A percentile compares a stretch with the other conserved stretches of the same genome.
phyloP scores from a whole-genome alignment of 2,329 filamentous ascomycete genomes.

The Trichoderma afroharzianum region DNA sequence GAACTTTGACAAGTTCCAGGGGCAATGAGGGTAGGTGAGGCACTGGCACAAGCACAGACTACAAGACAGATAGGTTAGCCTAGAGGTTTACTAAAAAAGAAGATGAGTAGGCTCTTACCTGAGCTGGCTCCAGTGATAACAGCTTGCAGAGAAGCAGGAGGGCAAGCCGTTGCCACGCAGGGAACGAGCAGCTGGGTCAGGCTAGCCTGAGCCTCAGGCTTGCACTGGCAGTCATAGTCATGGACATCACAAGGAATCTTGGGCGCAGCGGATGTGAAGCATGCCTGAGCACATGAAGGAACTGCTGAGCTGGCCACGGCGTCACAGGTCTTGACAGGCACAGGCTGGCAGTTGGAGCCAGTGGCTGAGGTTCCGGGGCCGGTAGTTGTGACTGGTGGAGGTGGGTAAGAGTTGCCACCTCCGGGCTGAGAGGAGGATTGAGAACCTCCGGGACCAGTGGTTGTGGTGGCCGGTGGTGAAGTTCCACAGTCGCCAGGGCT shows the following conservation, averaged over 20 bases:
- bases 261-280: conserved; percentile 27
- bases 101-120: background rate
- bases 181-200: conserved; percentile 27
- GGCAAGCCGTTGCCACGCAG: conserved; percentile 27
- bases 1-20: background rate
- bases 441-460: background rate
- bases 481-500: conserved; percentile 16
- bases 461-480: background rate
- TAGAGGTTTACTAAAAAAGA: too few relatives aligned
- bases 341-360: background rate
- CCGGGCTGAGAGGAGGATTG: background rate
- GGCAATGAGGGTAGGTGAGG: conserved; percentile 2
- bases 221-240: conserved; percentile 30
- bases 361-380: background rate
- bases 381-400: background rate
- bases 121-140: conserved; percentile 28
- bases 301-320: conserved; percentile 27
- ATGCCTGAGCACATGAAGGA: conserved; percentile 28
- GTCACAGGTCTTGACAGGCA: conserved; percentile 23
- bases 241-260: conserved; percentile 26
- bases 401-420: background rate
- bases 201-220: conserved; percentile 23
- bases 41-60: conserved; percentile 23
- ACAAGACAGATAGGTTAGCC: background rate
- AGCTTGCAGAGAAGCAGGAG: conserved; percentile 21